A percentile compares a stretch with the other conserved stretches of the same genome.
Evolutionary conservation across 2,329 filamentous ascomycete species (phyloP).

Genomic region (Decorospora gaudefroyi): DNA sequence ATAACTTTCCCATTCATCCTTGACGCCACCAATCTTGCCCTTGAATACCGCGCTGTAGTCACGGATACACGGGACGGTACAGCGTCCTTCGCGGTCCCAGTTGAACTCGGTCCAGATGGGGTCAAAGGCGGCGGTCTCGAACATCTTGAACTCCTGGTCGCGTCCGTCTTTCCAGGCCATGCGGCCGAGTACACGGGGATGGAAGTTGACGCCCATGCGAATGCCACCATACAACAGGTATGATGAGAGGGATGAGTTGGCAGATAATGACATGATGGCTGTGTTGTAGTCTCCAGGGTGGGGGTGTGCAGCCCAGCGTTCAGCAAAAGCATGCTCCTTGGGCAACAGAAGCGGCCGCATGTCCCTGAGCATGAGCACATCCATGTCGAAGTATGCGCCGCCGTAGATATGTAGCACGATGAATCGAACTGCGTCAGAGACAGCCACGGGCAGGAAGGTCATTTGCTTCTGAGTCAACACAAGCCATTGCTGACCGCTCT

Average conservation of each 20-base stretch:
- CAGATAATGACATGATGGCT: slow-evolving; percentile 60
- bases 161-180: slow-evolving; percentile 62
- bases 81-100: slow-evolving; percentile 57
- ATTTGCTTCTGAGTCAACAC: slow-evolving; percentile 60
- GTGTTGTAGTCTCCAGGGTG: slow-evolving; percentile 62
- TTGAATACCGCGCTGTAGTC: slow-evolving; percentile 60
- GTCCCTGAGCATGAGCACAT: slow-evolving; percentile 59
- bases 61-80: slow-evolving; percentile 59
- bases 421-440: slow-evolving; percentile 61
- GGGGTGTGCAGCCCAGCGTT: slow-evolving; percentile 60
- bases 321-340: slow-evolving; percentile 58
- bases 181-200: slow-evolving; percentile 59
- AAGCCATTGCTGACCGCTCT: slow-evolving; percentile 58
- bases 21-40: slow-evolving; percentile 52
- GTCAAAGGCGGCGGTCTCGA: slow-evolving; percentile 62
- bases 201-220: slow-evolving; percentile 63
- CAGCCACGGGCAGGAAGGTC: slow-evolving; percentile 62
- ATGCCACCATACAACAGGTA: slow-evolving; percentile 61
- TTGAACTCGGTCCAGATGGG: slow-evolving; percentile 64
- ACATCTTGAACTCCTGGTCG: slow-evolving; percentile 60
- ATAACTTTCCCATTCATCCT: slow-evolving; percentile 60
- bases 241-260: slow-evolving; percentile 60
- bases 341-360: slow-evolving; percentile 59
- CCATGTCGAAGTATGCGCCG: slow-evolving; percentile 62
- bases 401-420: slow-evolving; percentile 60